Percentiles rank a stretch among this genome's conserved stretches.
Conservation (phyloP, 2,329 filamentous ascomycete genomes). For the Trichoderma sp. region DNA sequence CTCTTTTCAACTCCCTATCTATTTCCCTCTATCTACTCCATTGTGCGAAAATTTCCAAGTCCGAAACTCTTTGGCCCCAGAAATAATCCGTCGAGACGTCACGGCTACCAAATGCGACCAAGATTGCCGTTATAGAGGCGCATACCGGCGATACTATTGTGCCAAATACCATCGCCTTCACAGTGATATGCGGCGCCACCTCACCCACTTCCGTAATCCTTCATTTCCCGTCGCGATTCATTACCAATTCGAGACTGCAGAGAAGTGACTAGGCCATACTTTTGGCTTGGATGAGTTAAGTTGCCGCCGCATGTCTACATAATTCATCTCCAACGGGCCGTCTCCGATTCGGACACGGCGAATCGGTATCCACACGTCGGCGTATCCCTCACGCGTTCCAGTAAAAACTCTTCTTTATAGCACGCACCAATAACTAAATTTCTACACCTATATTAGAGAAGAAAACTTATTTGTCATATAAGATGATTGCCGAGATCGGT, state of each 20-base stretch:
- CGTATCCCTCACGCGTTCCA: background rate
- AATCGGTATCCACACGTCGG: constrained; percentile 2
- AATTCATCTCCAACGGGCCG: background rate
- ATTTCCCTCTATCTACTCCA: background rate
- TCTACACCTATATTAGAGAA: too few relatives aligned
- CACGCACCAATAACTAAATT: background rate
- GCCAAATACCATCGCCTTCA: background rate
- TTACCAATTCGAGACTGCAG: background rate
- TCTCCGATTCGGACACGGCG: background rate
- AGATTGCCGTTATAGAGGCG: constrained; percentile 4
- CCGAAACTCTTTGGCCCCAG: background rate
- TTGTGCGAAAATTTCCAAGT: background rate
- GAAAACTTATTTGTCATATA: background rate
- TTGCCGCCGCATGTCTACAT: background rate
- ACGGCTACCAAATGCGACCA: background rate
- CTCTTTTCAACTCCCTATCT: background rate
- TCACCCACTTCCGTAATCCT: background rate
- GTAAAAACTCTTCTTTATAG: background rate
- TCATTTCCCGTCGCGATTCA: background rate
- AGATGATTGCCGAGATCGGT: background rate
- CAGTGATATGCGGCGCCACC: background rate
- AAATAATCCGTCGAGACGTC: background rate
- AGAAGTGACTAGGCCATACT: constrained; percentile 20
- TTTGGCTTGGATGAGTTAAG: constrained; percentile 22
- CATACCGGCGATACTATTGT: background rate